Conservation (phyloP, 2,329 filamentous ascomycete genomes). For the Ophiostoma sp. region DNA sequence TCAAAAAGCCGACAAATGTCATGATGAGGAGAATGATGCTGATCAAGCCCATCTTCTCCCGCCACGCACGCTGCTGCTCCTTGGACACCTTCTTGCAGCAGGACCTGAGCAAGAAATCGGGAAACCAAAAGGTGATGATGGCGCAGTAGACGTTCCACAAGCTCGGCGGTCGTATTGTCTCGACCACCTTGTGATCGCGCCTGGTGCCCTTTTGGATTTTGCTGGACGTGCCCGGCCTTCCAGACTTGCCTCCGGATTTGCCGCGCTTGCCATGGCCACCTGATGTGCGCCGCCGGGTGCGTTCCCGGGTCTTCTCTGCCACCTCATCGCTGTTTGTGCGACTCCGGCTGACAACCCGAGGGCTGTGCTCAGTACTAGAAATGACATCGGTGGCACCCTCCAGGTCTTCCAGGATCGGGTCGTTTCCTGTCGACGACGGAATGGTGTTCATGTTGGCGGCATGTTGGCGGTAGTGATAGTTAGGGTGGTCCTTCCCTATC, state of each 20-base stretch:
- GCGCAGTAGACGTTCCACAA: constrained; percentile 95
- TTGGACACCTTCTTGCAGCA: constrained; percentile 82
- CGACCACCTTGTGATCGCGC: constrained; percentile 46
- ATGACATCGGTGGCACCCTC: constrained; percentile 56
- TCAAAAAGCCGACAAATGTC: constrained; percentile 85
- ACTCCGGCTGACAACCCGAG: constrained; percentile 34
- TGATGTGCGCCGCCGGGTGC: constrained; percentile 35
- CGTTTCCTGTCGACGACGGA: constrained; percentile 88
- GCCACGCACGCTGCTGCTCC: constrained; percentile 86
- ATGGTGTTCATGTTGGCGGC: constrained; percentile 85
- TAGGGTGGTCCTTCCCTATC: constrained; percentile 81
- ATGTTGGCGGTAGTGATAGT: constrained; percentile 94
- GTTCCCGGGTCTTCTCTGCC: constrained; percentile 34
- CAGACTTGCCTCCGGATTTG: neutral
- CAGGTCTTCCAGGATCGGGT: constrained; percentile 75
- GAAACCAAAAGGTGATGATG: constrained; percentile 90
- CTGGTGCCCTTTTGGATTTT: constrained; percentile 58
- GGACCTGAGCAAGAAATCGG: constrained; percentile 75
- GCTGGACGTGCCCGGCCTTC: constrained; percentile 40
- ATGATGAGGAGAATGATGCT: constrained; percentile 88
- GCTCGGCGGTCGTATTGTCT: constrained; percentile 71
- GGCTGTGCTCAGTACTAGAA: constrained; percentile 33
- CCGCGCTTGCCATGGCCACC: constrained; percentile 32
- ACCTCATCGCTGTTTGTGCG: constrained; percentile 33
- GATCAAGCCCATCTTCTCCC: constrained; percentile 95